Base-by-base conservation (phyloP, 1,139 yeast species). In the Scheffersomyces quercinus region DNA sequence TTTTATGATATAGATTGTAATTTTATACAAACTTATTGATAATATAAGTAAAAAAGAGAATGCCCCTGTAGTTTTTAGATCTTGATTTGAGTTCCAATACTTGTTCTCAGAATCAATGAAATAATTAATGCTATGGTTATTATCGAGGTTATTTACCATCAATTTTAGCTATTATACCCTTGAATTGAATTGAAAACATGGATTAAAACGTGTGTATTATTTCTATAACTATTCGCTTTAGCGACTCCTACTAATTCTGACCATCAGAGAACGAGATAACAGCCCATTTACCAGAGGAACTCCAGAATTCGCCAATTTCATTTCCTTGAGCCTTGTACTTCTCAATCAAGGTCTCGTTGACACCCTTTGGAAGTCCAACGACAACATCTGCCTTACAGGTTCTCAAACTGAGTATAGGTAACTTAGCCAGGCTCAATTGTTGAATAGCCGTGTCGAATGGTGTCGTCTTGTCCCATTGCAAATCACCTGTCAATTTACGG, bases 361-460 rank as follows among this genome's bases (percentile, higher is more conserved):
- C 68, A 2, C 97, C 97, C 35, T 75, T 69, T 5, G 78, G 75
- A 49, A 93, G 77, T 3, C 96, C 98, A 40, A 87, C 96, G 43
- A 87, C 85, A n/a, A 91, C 98, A 62, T 95, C 99, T 1, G 98
- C 97, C 66, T 93, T 93, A 65, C 96, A 85, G 3, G 99, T 93
- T 70, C 99, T 81, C 56, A 93, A 75, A 28, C 95, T 79, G 50
- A 89, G 70, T 20, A 88, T 58, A 12, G 82, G 83, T 43, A 93
- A 70, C 7, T 83, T 84, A 2, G 80, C 71, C 1, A 63, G 51
- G 1, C 86, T 85, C 54, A 91, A 74, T 10, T 81, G 79, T 44
- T 87, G 88, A 50, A 91, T 78, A 3, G 97, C 93, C 0, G 68
- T 64, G 5, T 54, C 54, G 67, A 91, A 93, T 1, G 89, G 76